Evolutionary conservation across 352 stramenopile genomes (phyloP), one percentile per base, ranked within the genome.

Genomic region (Thalassiosira hispida): DNA sequence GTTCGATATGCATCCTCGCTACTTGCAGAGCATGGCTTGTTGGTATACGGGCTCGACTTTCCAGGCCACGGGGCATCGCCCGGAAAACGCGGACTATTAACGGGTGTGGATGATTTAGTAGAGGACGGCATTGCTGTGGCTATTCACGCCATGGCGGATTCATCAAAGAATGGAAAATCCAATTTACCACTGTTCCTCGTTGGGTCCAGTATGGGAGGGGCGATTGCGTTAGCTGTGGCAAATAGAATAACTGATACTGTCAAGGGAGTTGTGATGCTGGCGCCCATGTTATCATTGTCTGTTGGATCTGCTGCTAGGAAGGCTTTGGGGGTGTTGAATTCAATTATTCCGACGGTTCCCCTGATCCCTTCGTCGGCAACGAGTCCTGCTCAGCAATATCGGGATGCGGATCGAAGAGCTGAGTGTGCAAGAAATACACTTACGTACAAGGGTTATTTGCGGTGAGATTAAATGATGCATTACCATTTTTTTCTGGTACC

Each of bases 151-250:
- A 53, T 67, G 16, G 51, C 63, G 7, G 66, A 73, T 59, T 33
- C 71, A 46, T 69, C 61, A 18, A 38, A 38, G 31, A 38, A 8
- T 38, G 49, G 27, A 3, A 66, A 52, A 14, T 49, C 5, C 51
- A 27, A 25, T 6, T 20, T 86, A 14, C 83, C 84, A 22, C 31
- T 91, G 0, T 88, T 91, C 62, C 67, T 93, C 6, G 63, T 91
- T 1, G 89, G 89, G 25, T 87, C 76, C 1, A 90, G 78, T 51
- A 91, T 94, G 86, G 89, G 89, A 49, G 89, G 89, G 18, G 75
- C 85, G 11, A 92, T 94, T 53, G 86, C 89, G 0, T 52, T 93
- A 7, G 65, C 66, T 9, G 86, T 93, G 9, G 77, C 86, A 16
- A 23, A 83, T n/a, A 16, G 67, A 22, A 71, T 79, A 29, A 14